These are phyloP conservation scores for Populus euphratica DNA, from an alignment of 345 rosid species.

Conservation along the genomic window DNA sequence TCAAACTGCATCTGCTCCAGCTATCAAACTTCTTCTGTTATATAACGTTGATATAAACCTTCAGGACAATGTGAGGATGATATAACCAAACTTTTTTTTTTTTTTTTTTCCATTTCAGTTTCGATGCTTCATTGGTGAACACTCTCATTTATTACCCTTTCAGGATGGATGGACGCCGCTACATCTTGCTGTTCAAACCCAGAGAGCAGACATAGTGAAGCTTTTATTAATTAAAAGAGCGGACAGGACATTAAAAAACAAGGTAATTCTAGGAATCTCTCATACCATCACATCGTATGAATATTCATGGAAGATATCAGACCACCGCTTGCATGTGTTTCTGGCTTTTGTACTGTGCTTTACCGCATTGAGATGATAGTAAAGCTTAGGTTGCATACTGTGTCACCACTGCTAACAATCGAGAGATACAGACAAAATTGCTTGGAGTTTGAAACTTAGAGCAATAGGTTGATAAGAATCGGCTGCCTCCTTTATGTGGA, in stretches of 20 bases:
- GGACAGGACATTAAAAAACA: conserved; percentile 47
- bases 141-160: conserved; percentile 10
- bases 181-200: conserved; percentile 86
- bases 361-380: not conserved
- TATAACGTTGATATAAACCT: conserved; percentile 79
- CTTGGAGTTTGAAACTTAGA: not conserved
- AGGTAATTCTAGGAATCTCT: not conserved
- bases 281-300: not conserved
- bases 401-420: not conserved
- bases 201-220: conserved; percentile 73
- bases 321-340: not conserved
- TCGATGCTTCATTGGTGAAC: not conserved
- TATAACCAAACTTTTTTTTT: not conserved
- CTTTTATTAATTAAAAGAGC: conserved; percentile 82
- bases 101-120: not conserved
- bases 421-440: not conserved
- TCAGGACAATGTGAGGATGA: conserved; percentile 65
- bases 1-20: conserved; percentile 66
- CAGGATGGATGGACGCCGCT: conserved; percentile 97
- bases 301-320: not conserved
- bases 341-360: not conserved
- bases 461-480: not conserved
- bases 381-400: not conserved
- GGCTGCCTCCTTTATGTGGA: not conserved
- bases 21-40: conserved; percentile 69